Evolutionary conservation across 192 early-diverging fungal genomes (phyloP), one percentile per base, ranked within the genome.

Genomic region (Physocladia obscura): DNA sequence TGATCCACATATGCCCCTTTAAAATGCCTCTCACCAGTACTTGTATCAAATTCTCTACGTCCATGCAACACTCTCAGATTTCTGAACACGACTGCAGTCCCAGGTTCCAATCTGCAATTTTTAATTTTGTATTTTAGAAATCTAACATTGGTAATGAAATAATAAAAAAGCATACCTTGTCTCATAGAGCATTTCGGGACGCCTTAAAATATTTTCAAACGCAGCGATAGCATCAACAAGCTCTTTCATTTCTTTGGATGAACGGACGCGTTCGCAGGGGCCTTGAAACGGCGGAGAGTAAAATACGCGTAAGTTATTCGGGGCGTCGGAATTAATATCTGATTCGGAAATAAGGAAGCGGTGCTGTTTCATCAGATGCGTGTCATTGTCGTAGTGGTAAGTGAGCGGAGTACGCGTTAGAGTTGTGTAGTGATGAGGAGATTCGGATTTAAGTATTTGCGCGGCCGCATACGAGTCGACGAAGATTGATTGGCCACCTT

Each of bases 261-360:
- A 71, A 2, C 76, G 57, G 0, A 77, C 77, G 26, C 67, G 49
- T 52, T 84, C 82, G 36, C 91, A 60, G 13, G 89, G 90, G 0
- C 91, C 92, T 77, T 93, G 91, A 81, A 94, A 94, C 29, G 91
- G 92, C 26, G 92, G 92, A 0, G 89, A 76, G 58, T 94, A 93
- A 69, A 89, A 91, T 11, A 93, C 87, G 49, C 75, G 67, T 13
- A 76, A 22, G 3, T 51, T 65, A 36, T 84, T 76, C 11, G 65
- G 65, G 1, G 65, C 50, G 49, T 55, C 65, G 2, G n/a, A 30
- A 75, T 82, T 84, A 6, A 64, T 26, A 74, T 85, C 56, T 71
- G 67, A 64, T 19, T 37, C 69, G 0, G 79, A 80, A 59, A 94
- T 89, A 6, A 86, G 90, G 17, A 86, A 84, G 17, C 88, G 84